Percentiles rank a stretch among this genome's conserved stretches.
These are phyloP conservation scores for Iberis amara DNA, from an alignment of 441 rosid species.

Conservation along the genomic window DNA sequence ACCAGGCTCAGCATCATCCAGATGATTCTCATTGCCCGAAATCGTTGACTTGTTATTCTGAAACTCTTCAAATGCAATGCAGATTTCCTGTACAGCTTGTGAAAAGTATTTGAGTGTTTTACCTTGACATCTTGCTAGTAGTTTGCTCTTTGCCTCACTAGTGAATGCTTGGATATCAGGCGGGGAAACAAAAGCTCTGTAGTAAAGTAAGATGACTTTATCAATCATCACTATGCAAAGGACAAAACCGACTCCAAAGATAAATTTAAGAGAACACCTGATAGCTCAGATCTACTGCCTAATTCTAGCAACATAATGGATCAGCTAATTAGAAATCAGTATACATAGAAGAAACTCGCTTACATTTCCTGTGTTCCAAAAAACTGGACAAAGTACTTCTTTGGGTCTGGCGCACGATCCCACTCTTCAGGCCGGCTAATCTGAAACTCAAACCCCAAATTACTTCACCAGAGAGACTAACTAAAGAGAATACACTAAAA, in stretches of 20 bases:
- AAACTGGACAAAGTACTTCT: constrained; percentile 75
- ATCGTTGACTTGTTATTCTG: constrained; percentile 42
- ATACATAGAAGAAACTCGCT: constrained; percentile 33
- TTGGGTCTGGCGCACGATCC: constrained; percentile 61
- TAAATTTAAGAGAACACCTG: background rate
- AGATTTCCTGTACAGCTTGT: constrained; percentile 79
- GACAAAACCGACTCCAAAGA: background rate
- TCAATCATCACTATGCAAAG: background rate
- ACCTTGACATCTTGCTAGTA: constrained; percentile 55
- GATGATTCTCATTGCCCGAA: constrained; percentile 36
- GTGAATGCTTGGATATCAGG: constrained; percentile 72
- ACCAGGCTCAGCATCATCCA: constrained; percentile 41
- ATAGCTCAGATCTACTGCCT: constrained; percentile 12
- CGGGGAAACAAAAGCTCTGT: constrained; percentile 84
- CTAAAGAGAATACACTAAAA: background rate
- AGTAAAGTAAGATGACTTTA: constrained; percentile 19
- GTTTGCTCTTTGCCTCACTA: constrained; percentile 61
- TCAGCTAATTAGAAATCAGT: constrained; percentile 1
- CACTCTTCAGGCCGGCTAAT: constrained; percentile 80
- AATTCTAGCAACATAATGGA: background rate
- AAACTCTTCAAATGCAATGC: constrained; percentile 59
- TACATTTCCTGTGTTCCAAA: constrained; percentile 91
- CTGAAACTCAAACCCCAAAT: constrained; percentile 45
- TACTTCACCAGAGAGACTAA: constrained; percentile 25
- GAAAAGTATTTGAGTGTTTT: constrained; percentile 60